Evolutionary conservation across 73 alveolate species (phyloP), one percentile per base, ranked within the genome.

Genomic region (Breviolum minutum): DNA sequence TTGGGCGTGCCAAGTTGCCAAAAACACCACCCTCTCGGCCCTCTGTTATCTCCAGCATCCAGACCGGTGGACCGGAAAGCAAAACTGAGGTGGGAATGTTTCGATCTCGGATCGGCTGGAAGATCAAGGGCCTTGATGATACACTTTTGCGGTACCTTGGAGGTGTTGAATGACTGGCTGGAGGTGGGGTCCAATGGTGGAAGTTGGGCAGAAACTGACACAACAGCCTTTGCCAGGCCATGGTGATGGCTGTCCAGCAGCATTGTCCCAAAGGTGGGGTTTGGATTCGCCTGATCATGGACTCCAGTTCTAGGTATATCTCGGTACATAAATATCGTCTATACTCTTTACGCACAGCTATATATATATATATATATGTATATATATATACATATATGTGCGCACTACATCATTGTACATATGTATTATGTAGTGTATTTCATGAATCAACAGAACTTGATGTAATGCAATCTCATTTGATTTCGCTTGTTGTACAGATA

Each of bases 101-200:
- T 90, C 96, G 96, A 90, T 76, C 87, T 90, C 63, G 96, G 96
- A 29, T 29, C 63, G n/a, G 98, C 98, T 8, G 98, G 90, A 9
- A 62, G 87, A 14, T 73, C 98, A 5, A 62, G 98, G 80, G 77
- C 66, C 48, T 24, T 73, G 98, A 63, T 92, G 71, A 27, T 60
- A 7, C 64, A 92, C 64, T n/a, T 92, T 48, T 92, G 98, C 54
- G n/a, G 68, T 60, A 74, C 63, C 68, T 48, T 92, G 40, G 98
- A 92, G 77, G 83, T 92, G 68, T 89, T 92, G 68, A 92, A 61
- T 11, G 92, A 83, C 61, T 83, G 92, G 92, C 32, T 83, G 92
- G 92, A 81, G 70, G 90, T 29, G 86, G 19, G 83, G 81, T 13
- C 14, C 54, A 40, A 6, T 10, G 83, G 83, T 71, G 83, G 14